Evolutionary conservation across 1,139 yeast species (phyloP), one percentile per base, ranked within the genome.

Genomic region (Nakaseomyces nivariensis): DNA sequence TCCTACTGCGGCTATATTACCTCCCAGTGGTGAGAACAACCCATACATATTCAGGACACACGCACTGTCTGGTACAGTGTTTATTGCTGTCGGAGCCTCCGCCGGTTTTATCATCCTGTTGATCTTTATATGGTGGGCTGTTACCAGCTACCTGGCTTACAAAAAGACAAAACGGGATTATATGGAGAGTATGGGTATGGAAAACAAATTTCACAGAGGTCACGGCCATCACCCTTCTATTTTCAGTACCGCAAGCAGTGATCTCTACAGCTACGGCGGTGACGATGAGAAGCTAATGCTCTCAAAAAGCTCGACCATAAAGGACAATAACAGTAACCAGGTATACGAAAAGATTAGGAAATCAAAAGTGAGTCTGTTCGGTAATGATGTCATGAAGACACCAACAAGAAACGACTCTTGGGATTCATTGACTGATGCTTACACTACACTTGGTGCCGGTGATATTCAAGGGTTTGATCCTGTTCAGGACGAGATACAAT

Each of bases 21-120:
- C 85, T 4, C 95, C 95, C 0, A 69, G 81, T 29, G 72, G 72
- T 37, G 60, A 63, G 43, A 64, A 70, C 47, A 85, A 85, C 65
- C 95, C 95, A 9, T 81, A 75, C 60, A 72, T 86, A 37, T 66
- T 75, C 54, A 47, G 45, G 10, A 67, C 72, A 10, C 64, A 61
- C 34, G 71, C 74, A 48, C 85, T 88, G 1, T 73, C 77, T 48
- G 95, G 95, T 1, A 82, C 92, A 0, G 89, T 86, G 3, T 86
- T 85, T 66, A 85, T 86, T 53, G 85, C 86, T 0, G 84, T 85
- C 31, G 95, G 94, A 0, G 73, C 82, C 10, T 72, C 82, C 43
- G 79, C 82, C 3, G 86, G 83, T 1, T 57, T 57, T 29, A 50
- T 66, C 63, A 60, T 72, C 63, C 50, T 66, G 1, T 55, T 56